Percentiles rank a stretch among this genome's conserved stretches.
phyloP scores from a whole-genome alignment of 192 early-diverging fungal species.

The Allomyces macrogynus region DNA sequence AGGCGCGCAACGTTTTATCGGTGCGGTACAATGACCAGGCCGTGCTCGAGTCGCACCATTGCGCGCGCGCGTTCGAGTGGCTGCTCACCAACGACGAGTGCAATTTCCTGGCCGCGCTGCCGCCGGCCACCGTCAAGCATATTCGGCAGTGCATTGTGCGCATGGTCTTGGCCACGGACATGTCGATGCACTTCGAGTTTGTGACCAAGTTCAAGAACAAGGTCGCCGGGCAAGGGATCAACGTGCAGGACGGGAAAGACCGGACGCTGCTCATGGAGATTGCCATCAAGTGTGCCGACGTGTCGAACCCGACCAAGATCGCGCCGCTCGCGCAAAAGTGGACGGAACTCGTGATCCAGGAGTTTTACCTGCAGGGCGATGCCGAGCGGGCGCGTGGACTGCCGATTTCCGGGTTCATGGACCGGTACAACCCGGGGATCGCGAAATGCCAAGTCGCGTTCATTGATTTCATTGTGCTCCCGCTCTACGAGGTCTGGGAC shows the following conservation, averaged over 20 bases:
- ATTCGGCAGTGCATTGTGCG: conserved; percentile 24
- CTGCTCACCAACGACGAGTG: conserved; percentile 14
- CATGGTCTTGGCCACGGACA: conserved; percentile 39
- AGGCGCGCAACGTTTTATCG: conserved; percentile 19
- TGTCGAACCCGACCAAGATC: conserved; percentile 28
- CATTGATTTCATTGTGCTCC: conserved; percentile 35
- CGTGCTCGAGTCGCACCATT: conserved; percentile 33
- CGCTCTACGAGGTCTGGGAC: conserved; percentile 32
- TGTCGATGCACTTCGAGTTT: conserved; percentile 36
- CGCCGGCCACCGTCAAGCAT: conserved; percentile 21
- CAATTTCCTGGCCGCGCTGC: conserved; percentile 22
- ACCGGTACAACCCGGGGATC: conserved; percentile 22
- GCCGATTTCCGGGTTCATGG: conserved; percentile 32
- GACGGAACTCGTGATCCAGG: conserved; percentile 33
- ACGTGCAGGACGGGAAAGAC: conserved; percentile 19
- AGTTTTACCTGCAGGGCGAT: conserved; percentile 38
- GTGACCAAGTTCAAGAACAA: conserved; percentile 38
- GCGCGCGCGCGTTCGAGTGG: conserved; percentile 24
- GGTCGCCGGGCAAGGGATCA: conserved; percentile 13
- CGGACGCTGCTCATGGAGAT: conserved; percentile 25
- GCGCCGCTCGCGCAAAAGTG: conserved; percentile 22
- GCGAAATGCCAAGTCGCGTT: conserved; percentile 40
- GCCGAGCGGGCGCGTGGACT: conserved; percentile 21
- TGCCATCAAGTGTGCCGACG: conserved; percentile 37
- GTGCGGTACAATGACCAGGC: conserved; percentile 36